Evolutionary conservation across 345 rosid genomes (phyloP).

Genomic region (Laguncularia racemosa): DNA sequence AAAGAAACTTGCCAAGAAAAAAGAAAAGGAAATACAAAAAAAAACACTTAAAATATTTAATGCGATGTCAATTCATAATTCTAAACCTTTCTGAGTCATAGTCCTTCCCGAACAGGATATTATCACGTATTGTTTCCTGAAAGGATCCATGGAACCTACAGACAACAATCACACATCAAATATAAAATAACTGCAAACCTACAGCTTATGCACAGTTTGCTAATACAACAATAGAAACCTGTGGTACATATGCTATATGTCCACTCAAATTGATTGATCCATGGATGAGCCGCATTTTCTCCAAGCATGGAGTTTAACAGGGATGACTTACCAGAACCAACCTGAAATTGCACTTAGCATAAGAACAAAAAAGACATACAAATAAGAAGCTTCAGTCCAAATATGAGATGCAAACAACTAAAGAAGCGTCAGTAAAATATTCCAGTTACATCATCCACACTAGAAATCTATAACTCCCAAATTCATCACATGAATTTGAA

Average conservation of each 20-base stretch:
- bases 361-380: neutral
- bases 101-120: constrained; percentile 58
- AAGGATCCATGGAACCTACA: constrained; percentile 86
- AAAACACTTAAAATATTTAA: neutral
- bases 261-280: constrained; percentile 56
- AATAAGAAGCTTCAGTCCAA: neutral
- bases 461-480: too few species aligned
- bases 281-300: constrained; percentile 50
- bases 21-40: neutral
- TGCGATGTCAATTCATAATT: constrained; percentile 3
- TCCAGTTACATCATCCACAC: too few species aligned
- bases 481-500: too few species aligned
- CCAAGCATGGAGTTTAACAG: constrained; percentile 65
- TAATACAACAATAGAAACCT: constrained; percentile 39
- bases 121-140: constrained; percentile 82
- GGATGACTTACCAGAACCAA: constrained; percentile 95
- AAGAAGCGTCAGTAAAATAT: neutral
- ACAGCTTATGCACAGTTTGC: constrained; percentile 5
- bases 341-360: constrained; percentile 38
- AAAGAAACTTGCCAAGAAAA: neutral
- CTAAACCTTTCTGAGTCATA: constrained; percentile 59
- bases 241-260: constrained; percentile 78
- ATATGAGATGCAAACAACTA: neutral
- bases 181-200: constrained; percentile 12
- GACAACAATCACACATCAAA: constrained; percentile 13